phyloP scores from a whole-genome alignment of 1,139 yeast genomes.

The Yamadazyma triangularis region DNA sequence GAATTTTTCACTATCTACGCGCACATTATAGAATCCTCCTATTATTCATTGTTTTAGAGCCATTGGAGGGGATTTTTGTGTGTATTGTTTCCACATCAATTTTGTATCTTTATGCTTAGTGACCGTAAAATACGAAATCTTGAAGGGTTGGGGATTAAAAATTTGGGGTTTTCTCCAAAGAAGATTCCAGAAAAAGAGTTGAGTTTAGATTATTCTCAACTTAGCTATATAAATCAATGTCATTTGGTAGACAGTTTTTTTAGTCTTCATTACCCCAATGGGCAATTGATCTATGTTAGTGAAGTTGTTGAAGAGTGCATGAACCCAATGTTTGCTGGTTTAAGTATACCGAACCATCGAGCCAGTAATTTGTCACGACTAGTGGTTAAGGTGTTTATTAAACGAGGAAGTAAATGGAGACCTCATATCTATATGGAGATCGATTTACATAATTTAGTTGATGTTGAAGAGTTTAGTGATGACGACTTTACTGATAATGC shows the following conservation, averaged over 20 bases:
- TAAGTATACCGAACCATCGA: constrained; percentile 21
- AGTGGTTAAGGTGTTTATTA: constrained; percentile 22
- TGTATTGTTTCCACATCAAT: too few species aligned
- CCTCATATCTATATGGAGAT: constrained; percentile 18
- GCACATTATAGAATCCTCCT: too few species aligned
- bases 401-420: constrained; percentile 15
- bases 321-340: constrained; percentile 28
- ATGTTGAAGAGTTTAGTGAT: constrained; percentile 13
- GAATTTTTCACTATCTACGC: too few species aligned
- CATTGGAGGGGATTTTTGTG: too few species aligned
- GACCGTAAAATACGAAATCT: constrained; percentile 12
- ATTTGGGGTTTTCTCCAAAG: constrained; percentile 3
- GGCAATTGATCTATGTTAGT: constrained; percentile 30
- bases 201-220: constrained; percentile 6
- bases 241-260: constrained; percentile 25
- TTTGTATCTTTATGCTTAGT: too few species aligned
- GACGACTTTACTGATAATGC: constrained; percentile 21
- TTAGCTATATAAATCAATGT: constrained; percentile 9
- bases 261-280: constrained; percentile 19
- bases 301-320: constrained; percentile 22
- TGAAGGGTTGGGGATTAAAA: constrained; percentile 6
- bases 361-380: constrained; percentile 11
- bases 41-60: too few species aligned
- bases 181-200: not conserved
- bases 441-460: constrained; percentile 16